A percentile compares a stretch with the other conserved stretches of the same genome.
These are phyloP conservation scores for Penicillium fuscoglaucum DNA, from an alignment of 2,329 filamentous ascomycete genomes.

Conservation along the genomic window DNA sequence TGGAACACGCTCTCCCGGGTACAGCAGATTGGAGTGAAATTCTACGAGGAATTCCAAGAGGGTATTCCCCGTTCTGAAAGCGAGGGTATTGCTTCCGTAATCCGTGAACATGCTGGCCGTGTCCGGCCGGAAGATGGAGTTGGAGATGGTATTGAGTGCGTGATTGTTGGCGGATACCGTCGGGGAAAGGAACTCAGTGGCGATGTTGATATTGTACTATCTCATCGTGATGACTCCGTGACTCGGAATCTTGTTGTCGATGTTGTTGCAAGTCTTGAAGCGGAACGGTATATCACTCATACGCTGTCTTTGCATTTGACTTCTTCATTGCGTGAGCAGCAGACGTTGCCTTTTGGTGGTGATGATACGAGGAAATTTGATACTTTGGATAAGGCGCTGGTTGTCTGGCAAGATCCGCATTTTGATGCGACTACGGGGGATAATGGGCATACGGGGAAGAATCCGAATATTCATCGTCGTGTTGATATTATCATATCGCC, in stretches of 20 bases:
- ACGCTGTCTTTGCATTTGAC: conserved; percentile 69
- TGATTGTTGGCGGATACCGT: conserved; percentile 78
- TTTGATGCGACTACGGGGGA: conserved; percentile 37
- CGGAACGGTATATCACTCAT: conserved; percentile 72
- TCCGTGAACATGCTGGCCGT: conserved; percentile 66
- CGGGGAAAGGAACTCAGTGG: conserved; percentile 72
- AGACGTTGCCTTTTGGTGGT: conserved; percentile 56
- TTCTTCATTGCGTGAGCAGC: conserved; percentile 72
- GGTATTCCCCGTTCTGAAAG: conserved; percentile 74
- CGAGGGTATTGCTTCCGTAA: conserved; percentile 62
- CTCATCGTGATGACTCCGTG: conserved; percentile 68
- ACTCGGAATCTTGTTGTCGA: conserved; percentile 71
- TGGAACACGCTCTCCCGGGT: conserved; percentile 74
- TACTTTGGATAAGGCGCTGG: conserved; percentile 83
- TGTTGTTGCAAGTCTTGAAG: conserved; percentile 71
- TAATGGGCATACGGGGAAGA: conserved; percentile 45
- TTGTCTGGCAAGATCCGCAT: conserved; percentile 80
- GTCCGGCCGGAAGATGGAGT: conserved; percentile 55
- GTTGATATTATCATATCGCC: conserved; percentile 91
- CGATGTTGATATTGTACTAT: conserved; percentile 84
- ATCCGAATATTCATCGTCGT: conserved; percentile 73
- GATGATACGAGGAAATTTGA: conserved; percentile 64
- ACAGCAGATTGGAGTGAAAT: conserved; percentile 93
- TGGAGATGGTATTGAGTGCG: conserved; percentile 54
- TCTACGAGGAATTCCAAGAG: conserved; percentile 77